These are phyloP conservation scores for Deakozyma indianensis DNA, from an alignment of 805 yeast genomes.

Conservation along the genomic window DNA sequence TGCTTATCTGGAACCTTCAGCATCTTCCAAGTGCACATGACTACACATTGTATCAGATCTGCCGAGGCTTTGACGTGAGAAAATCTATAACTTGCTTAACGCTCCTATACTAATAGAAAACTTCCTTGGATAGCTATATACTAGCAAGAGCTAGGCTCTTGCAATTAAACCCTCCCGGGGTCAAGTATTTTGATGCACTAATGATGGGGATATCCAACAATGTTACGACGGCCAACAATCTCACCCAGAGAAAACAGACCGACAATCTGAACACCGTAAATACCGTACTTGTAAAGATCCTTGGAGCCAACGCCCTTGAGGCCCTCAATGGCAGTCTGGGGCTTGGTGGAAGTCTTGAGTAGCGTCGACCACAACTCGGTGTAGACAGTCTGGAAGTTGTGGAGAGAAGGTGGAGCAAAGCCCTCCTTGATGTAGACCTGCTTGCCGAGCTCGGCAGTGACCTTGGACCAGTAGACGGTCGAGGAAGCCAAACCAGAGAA, in stretches of 20 bases:
- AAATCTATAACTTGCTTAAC: too few relatives aligned
- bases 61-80: too few relatives aligned
- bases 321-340: conserved; percentile 38
- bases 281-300: conserved; percentile 49
- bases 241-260: conserved; percentile 94
- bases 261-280: conserved; percentile 66
- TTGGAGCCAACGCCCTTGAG: conserved; percentile 38
- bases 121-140: too few relatives aligned
- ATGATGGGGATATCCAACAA: conserved; percentile 64
- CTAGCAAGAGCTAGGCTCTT: too few relatives aligned
- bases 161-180: too few relatives aligned
- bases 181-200: too few relatives aligned
- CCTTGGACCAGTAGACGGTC: conserved; percentile 68
- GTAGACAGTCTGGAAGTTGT: conserved; percentile 68
- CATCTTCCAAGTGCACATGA: too few relatives aligned
- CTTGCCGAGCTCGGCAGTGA: conserved; percentile 48
- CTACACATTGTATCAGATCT: too few relatives aligned
- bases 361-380: conserved; percentile 31
- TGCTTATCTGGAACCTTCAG: too few relatives aligned
- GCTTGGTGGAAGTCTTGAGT: conserved; percentile 31
- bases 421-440: conserved; percentile 85
- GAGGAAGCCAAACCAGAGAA: conserved; percentile 30
- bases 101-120: too few relatives aligned
- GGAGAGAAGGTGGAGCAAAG: conserved; percentile 73
- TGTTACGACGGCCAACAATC: conserved; percentile 86